A percentile compares a stretch with the other conserved stretches of the same genome.
These are phyloP conservation scores for Setomelanomma holmii DNA, from an alignment of 2,329 filamentous ascomycete species.

Conservation along the genomic window DNA sequence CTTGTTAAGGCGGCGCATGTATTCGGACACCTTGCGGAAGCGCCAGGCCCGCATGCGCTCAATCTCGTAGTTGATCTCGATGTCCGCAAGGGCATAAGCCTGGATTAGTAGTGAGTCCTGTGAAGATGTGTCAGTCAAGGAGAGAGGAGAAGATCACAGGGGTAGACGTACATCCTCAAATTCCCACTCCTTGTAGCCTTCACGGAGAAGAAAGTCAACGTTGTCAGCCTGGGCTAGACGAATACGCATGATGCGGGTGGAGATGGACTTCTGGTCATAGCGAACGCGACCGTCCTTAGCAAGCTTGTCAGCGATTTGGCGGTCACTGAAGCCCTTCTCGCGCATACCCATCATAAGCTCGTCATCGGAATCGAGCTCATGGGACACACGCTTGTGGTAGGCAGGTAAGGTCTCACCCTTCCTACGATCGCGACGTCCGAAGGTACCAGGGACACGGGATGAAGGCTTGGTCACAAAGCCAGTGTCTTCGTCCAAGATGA, in stretches of 20 bases:
- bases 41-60: constrained; percentile 52
- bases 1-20: constrained; percentile 50
- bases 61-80: constrained; percentile 51
- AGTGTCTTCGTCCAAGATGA: constrained; percentile 31
- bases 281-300: constrained; percentile 50
- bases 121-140: constrained; percentile 1
- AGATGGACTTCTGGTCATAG: constrained; percentile 57
- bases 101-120: constrained; percentile 55
- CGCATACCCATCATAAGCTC: constrained; percentile 55
- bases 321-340: constrained; percentile 52
- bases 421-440: constrained; percentile 26
- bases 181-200: constrained; percentile 59
- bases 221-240: constrained; percentile 51
- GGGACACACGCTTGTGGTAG: constrained; percentile 51
- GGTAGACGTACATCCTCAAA: constrained; percentile 53
- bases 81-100: constrained; percentile 51
- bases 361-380: constrained; percentile 57
- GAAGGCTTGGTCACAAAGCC: constrained; percentile 8
- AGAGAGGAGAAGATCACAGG: not conserved
- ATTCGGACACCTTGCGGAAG: constrained; percentile 54
- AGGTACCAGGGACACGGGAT: constrained; percentile 28
- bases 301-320: constrained; percentile 53
- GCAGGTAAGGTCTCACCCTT: constrained; percentile 49
- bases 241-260: constrained; percentile 56
- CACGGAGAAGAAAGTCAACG: constrained; percentile 55